Evolutionary conservation across 1,284 basidiomycete species (phyloP), one percentile per base, ranked within the genome.

Genomic region (Boletus semigastroideus): DNA sequence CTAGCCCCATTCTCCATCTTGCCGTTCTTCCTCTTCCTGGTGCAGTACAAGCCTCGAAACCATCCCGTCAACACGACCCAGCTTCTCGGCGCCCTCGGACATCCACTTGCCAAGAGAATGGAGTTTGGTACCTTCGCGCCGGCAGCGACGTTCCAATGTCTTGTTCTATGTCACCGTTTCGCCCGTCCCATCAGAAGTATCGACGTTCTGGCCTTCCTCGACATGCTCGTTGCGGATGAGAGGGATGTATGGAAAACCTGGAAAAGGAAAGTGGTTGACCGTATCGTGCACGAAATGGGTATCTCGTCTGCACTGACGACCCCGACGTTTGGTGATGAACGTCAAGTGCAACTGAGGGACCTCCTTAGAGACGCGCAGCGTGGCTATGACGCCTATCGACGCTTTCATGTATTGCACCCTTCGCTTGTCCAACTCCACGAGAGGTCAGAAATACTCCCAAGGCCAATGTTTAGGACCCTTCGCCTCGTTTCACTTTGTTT

Each of bases 131-230:
- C 54, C 1, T 9, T 17, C 6, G 43, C 46, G 0, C 43, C 49
- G 1, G 46, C 52, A 19, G 46, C 37, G 14, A 55, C 54, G 9
- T 55, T 55, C 36, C 47, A 55, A 3, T 55, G 47, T 34, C 49
- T 56, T 9, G 47, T 49, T 9, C n/a, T 57, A 3, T 57, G 55
- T 10, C 55, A 16, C 16, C 28, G 4, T 1, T 31, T 59, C 8
- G 3, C 5, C 4, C 43, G 46, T n/a, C 56, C 56, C n/a, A 17
- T 54, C 42, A 16, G 13, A 20, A 17, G 6, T 12, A 31, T 53
- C 12, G 36, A 47, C 3, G 17, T 47, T 3, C 12, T 17, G 0
- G 19, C 42, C 8, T n/a, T 45, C n/a, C 17, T 53, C 17, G 33
- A 46, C 11, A n/a, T 46, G 34, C 52, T 46, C 19, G 9, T 52